Base-by-base conservation (phyloP, 2,329 filamentous ascomycete genomes). In the Xylaria sp. region DNA sequence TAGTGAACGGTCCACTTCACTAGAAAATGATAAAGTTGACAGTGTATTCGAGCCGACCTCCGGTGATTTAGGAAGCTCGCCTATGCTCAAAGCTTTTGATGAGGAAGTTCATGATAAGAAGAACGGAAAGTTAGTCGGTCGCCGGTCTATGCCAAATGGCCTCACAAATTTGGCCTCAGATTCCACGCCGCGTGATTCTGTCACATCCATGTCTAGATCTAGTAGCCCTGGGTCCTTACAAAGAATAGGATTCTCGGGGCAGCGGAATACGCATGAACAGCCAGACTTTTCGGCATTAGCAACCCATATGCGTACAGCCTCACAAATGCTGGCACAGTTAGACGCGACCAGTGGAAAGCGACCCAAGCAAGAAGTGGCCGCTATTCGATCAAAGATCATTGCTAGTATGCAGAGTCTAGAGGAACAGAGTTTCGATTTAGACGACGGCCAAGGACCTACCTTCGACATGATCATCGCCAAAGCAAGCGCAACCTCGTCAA, bases 321-420 rank as follows among this genome's bases (percentile, higher is more conserved):
- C 93, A 14, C 92, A 94, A 78, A 96, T 96, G 93, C 83, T 96
- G 51, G 92, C 93, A 14, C 93, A 96, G 75, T 85, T 96, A 9
- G 92, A 96, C 67, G 88, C 91, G 1, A 95, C 92, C 24, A 91
- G 91, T 71, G 91, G 92, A 32, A 96, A 95, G 80, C 85, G 93
- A 39, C 93, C 93, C 1, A 92, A 88, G 76, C 88, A 90, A 34
- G 93, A 96, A 79, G 93, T 96, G 4, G 93, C 92, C 19, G 91
- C 92, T 7, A 96, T 96, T 78, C 87, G 93, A 73, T 90, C 92
- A 48, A 94, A 93, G 80, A 96, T 96, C 71, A 96, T 96, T 74
- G 93, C 93, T 2, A 95, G 92, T 78, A 96, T 96, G 93, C 93
- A 96, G 78, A 93, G 87, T 72, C 82, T 96, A 8, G 93, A 96